Conservation (phyloP, 257 asterid genomes). For the Rauvolfia tetraphylla region DNA sequence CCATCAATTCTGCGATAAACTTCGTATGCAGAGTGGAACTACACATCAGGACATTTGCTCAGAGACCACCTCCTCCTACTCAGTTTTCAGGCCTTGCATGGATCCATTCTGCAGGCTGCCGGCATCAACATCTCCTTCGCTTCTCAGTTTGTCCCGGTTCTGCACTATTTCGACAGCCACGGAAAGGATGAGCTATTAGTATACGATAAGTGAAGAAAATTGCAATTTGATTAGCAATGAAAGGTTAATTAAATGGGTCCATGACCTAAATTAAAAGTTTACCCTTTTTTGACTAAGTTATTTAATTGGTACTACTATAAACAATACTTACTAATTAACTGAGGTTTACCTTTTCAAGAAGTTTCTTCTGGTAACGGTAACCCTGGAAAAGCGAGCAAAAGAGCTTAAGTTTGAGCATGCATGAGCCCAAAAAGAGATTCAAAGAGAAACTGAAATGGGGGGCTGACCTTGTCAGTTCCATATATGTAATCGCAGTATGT, state of each 20-base stretch:
- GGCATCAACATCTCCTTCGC: not conserved
- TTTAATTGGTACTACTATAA: too few species aligned
- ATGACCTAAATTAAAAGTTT: too few species aligned
- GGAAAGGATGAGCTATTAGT: not conserved
- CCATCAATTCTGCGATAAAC: too few species aligned
- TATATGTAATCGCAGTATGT: slow-evolving; percentile 74
- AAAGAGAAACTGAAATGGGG: not conserved
- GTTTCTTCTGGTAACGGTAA: slow-evolving; percentile 47
- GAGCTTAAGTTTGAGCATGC: not conserved
- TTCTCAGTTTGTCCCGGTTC: not conserved
- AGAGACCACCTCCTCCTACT: not conserved
- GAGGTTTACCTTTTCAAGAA: slow-evolving; percentile 49
- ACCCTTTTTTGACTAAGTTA: too few species aligned
- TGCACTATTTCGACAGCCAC: not conserved
- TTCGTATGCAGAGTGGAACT: not conserved
- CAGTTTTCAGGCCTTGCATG: not conserved
- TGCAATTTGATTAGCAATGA: not conserved
- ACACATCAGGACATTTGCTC: not conserved
- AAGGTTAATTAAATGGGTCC: not conserved
- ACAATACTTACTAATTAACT: too few species aligned
- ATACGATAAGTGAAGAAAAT: too few species aligned
- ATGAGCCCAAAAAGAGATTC: not conserved
- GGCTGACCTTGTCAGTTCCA: slow-evolving; percentile 67
- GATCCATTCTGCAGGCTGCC: not conserved
- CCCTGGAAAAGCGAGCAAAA: slow-evolving; percentile 36